phyloP scores from a whole-genome alignment of 2,329 filamentous ascomycete genomes.

The Thermothelomyces thermophilus region DNA sequence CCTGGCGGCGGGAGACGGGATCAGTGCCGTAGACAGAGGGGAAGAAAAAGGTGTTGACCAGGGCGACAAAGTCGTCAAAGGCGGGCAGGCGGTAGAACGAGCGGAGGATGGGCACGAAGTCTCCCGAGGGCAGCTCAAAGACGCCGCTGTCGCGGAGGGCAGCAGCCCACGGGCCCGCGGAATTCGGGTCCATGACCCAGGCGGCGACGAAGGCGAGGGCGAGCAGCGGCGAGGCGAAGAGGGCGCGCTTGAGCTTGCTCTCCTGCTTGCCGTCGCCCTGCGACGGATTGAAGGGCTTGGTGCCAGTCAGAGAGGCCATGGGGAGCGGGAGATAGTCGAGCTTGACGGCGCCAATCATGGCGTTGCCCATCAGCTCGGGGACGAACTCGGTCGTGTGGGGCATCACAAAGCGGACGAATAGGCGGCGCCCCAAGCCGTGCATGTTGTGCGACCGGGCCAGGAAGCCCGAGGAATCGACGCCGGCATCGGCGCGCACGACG shows the following conservation, averaged over 20 bases:
- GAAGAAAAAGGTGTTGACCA: conserved; percentile 17
- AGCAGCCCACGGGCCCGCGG: background rate
- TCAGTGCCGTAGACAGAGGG: conserved; percentile 14
- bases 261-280: conserved; percentile 13
- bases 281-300: conserved; percentile 18
- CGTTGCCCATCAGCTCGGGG: conserved; percentile 3
- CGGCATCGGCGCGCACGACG: conserved; percentile 4
- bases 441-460: conserved; percentile 8
- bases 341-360: conserved; percentile 11
- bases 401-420: conserved; percentile 9
- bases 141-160: conserved; percentile 3
- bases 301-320: conserved; percentile 9
- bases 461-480: conserved; percentile 3
- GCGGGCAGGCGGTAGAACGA: conserved; percentile 11
- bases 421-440: background rate
- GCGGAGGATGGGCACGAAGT: conserved; percentile 7
- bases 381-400: conserved; percentile 12
- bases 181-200: conserved; percentile 8
- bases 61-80: conserved; percentile 15
- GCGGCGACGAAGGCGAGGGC: background rate
- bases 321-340: conserved; percentile 19
- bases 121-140: background rate
- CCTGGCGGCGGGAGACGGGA: conserved; percentile 6
- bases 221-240: conserved; percentile 14
- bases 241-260: conserved; percentile 16